Evolutionary conservation across 805 yeast genomes (phyloP).

Genomic region (Kregervanrija delftensis): DNA sequence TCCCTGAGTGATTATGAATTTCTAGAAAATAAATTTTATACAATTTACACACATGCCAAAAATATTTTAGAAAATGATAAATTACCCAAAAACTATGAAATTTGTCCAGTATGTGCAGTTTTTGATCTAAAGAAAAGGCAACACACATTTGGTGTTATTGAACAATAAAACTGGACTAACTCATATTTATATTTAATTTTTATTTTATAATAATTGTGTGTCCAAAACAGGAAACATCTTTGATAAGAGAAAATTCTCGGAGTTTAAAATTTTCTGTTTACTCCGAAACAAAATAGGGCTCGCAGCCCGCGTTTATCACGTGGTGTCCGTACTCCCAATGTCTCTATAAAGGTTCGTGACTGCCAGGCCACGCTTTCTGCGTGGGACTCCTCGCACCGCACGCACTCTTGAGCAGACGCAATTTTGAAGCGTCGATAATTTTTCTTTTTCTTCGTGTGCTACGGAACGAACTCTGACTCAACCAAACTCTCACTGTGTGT

Average conservation of each 20-base stretch:
- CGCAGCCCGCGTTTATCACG: no score
- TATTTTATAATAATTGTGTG: no score
- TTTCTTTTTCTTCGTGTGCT: background rate
- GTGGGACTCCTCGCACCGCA: slow-evolving; percentile 8
- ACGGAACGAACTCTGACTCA: no score
- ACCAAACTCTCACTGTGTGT: no score
- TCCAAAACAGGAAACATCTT: no score
- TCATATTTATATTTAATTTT: no score
- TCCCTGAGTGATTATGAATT: slow-evolving; percentile 34
- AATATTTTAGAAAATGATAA: background rate
- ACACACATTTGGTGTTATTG: background rate
- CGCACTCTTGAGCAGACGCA: background rate
- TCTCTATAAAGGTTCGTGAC: background rate
- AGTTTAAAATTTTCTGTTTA: no score
- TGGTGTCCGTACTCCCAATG: no score
- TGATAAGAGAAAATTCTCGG: no score
- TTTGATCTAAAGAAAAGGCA: background rate
- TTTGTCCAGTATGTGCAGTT: slow-evolving; percentile 5
- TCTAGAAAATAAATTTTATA: slow-evolving; percentile 12
- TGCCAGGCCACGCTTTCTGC: background rate
- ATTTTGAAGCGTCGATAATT: background rate
- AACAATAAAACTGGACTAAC: background rate
- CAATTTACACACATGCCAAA: slow-evolving; percentile 16
- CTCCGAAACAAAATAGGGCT: no score
- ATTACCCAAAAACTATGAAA: background rate